Percentiles rank a stretch among this genome's conserved stretches.
Evolutionary conservation across 2,329 filamentous ascomycete genomes (phyloP).

Genomic region (Bipolaris oryzae): DNA sequence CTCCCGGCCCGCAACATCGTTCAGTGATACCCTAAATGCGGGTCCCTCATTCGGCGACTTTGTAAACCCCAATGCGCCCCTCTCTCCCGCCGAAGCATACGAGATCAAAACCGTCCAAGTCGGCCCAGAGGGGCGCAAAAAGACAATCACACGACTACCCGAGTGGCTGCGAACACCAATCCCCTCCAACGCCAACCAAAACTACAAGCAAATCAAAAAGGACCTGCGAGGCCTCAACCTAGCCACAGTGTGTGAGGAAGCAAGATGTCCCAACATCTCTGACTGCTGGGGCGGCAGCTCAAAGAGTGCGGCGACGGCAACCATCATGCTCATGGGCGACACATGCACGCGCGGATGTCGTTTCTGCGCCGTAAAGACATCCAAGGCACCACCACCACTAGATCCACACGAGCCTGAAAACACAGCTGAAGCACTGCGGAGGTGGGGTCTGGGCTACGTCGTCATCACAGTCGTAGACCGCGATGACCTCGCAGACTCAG

Average conservation of each 20-base stretch:
- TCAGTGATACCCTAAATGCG: constrained; percentile 67
- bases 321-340: constrained; percentile 99
- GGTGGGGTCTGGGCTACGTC: constrained; percentile 96
- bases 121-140: constrained; percentile 66
- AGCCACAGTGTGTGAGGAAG: constrained; percentile 97
- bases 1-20: constrained; percentile 57
- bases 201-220: constrained; percentile 94
- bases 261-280: constrained; percentile 93
- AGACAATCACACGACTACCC: constrained; percentile 76
- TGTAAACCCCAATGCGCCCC: constrained; percentile 54
- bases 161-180: constrained; percentile 97
- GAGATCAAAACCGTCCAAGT: constrained; percentile 66
- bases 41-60: constrained; percentile 71
- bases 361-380: constrained; percentile 97
- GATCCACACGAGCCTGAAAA: constrained; percentile 97
- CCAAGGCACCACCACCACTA: constrained; percentile 73
- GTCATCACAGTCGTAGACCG: constrained; percentile 93
- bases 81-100: constrained; percentile 60
- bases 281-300: constrained; percentile 95
- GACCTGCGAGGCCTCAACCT: constrained; percentile 87
- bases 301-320: constrained; percentile 91
- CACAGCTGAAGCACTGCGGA: constrained; percentile 86
- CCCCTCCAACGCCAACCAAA: constrained; percentile 76
- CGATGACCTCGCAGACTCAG: constrained; percentile 88
- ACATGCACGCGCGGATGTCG: constrained; percentile 95